Conservation (phyloP, 768 basidiomycete species). For the Hydnomerulius pinastri region DNA sequence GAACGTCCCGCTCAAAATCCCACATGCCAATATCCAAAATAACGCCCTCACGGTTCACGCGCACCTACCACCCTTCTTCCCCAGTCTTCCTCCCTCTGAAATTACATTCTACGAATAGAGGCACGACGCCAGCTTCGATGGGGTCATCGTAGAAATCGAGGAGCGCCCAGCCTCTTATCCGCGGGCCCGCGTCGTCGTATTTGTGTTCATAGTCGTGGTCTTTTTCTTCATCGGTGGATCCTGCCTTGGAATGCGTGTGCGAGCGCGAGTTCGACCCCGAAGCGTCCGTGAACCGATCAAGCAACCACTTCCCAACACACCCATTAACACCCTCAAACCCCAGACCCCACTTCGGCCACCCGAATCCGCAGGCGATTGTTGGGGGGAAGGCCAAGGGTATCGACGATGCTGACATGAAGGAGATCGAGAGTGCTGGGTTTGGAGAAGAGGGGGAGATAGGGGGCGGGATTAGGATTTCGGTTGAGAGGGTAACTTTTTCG, state of each 20-base stretch:
- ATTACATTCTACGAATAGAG: conserved; percentile 78
- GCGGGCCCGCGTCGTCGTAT: conserved; percentile 25
- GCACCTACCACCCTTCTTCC: conserved; percentile 48
- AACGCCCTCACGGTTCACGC: too few species aligned
- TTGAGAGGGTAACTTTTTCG: conserved; percentile 71
- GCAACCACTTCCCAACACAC: conserved; percentile 70
- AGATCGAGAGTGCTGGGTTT: conserved; percentile 61
- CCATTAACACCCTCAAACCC: conserved; percentile 89
- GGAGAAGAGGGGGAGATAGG: conserved; percentile 29
- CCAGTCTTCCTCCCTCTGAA: conserved; percentile 51
- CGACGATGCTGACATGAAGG: conserved; percentile 79
- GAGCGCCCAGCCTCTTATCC: conserved; percentile 73
- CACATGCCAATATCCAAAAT: too few species aligned
- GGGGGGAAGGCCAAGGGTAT: conserved; percentile 82
- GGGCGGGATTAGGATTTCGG: conserved; percentile 50
- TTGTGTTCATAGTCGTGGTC: too few species aligned
- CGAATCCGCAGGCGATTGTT: conserved; percentile 77
- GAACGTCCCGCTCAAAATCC: too few species aligned
- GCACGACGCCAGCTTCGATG: conserved; percentile 49
- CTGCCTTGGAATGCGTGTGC: too few species aligned
- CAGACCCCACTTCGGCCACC: conserved; percentile 73
- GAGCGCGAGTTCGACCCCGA: background rate
- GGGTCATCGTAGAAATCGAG: conserved; percentile 76
- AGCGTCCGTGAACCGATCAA: conserved; percentile 45
- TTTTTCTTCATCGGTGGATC: too few species aligned